Evolutionary conservation across 2,329 filamentous ascomycete species (phyloP).

Genomic region (Diplodia sapinea): DNA sequence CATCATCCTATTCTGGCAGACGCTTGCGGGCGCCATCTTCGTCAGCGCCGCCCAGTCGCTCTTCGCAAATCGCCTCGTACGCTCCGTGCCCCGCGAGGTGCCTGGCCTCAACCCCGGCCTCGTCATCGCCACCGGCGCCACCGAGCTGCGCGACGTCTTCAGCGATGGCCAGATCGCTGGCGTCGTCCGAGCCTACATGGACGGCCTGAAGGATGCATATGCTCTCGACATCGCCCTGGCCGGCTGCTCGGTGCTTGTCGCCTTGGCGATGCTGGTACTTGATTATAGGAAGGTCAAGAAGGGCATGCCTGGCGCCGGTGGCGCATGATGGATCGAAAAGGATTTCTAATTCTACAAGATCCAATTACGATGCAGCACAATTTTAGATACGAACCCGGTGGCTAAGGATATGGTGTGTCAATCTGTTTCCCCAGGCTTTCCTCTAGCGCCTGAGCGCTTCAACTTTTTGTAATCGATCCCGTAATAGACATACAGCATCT

Average conservation of each 20-base stretch:
- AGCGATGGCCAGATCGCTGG: slow-evolving; percentile 36
- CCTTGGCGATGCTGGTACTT: slow-evolving; percentile 8
- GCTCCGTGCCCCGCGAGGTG: slow-evolving; percentile 41
- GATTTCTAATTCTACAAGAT: too few species aligned
- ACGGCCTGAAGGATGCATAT: slow-evolving; percentile 36
- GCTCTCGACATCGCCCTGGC: slow-evolving; percentile 30
- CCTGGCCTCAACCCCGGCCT: slow-evolving; percentile 44
- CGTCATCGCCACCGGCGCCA: slow-evolving; percentile 53
- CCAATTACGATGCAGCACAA: too few species aligned
- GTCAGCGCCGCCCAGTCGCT: slow-evolving; percentile 50
- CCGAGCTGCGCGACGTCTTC: slow-evolving; percentile 49
- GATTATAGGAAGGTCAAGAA: slow-evolving; percentile 28
- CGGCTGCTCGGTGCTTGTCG: slow-evolving; percentile 20
- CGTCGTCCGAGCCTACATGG: slow-evolving; percentile 38
- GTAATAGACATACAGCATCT: too few species aligned
- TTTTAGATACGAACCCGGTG: neutral
- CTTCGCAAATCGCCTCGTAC: slow-evolving; percentile 51
- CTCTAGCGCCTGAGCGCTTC: too few species aligned
- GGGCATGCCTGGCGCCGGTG: slow-evolving; percentile 10
- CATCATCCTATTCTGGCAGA: slow-evolving; percentile 52
- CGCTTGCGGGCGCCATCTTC: slow-evolving; percentile 51
- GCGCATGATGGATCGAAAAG: neutral
- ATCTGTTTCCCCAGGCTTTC: too few species aligned
- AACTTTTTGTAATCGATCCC: too few species aligned
- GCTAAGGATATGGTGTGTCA: too few species aligned